Conservation (phyloP, 306 rosid genomes). For the Pyrus betulifolia region DNA sequence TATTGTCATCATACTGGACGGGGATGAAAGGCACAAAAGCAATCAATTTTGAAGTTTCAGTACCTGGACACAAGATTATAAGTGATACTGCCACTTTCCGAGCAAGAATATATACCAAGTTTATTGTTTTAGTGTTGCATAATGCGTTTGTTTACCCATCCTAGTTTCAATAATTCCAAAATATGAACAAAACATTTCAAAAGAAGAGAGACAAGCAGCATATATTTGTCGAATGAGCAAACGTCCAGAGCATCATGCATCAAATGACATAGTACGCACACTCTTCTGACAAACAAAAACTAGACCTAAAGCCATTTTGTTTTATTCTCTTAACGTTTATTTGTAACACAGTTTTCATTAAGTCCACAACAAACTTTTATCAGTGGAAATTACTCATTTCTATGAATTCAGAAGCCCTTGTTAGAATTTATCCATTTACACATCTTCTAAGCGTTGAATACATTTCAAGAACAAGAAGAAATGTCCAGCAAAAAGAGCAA, state of each 20-base stretch:
- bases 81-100: background rate
- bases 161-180: background rate
- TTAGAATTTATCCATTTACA: background rate
- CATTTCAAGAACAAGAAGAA: background rate
- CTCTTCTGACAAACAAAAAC: background rate
- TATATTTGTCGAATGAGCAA: background rate
- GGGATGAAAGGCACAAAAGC: background rate
- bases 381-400: no score
- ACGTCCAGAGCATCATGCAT: no score
- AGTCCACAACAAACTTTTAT: no score
- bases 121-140: background rate
- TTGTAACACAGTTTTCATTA: background rate
- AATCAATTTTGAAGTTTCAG: background rate
- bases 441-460: background rate
- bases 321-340: background rate
- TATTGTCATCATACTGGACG: background rate
- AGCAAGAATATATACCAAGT: background rate
- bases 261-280: background rate
- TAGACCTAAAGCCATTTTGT: background rate
- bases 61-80: background rate
- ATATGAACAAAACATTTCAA: background rate
- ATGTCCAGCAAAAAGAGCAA: background rate
- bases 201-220: background rate
- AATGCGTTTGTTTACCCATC: background rate
- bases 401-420: background rate